Conservation (phyloP, 1,284 basidiomycete species). For the Apiotrichum domesticum region DNA sequence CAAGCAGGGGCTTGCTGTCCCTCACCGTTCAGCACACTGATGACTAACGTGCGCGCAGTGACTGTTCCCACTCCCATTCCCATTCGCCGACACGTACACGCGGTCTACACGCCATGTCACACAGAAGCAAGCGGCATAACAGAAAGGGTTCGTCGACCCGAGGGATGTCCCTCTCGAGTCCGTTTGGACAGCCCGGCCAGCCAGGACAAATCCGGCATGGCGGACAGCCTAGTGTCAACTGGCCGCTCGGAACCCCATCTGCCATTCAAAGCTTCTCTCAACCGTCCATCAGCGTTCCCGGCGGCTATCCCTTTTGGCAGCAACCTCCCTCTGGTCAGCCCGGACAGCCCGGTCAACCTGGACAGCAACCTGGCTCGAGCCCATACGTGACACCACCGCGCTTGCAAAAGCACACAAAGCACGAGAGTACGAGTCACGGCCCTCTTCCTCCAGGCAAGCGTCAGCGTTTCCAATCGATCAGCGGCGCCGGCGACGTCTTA, state of each 20-base stretch:
- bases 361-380: not conserved
- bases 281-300: constrained; percentile 3
- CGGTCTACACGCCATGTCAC: not conserved
- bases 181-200: constrained; percentile 1
- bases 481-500: not conserved
- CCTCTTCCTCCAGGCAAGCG: constrained; percentile 2
- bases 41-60: too few species aligned
- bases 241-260: not conserved
- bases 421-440: not conserved
- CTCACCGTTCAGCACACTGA: too few species aligned
- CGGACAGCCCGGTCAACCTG: not conserved
- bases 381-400: not conserved
- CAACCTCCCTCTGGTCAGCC: constrained; percentile 1
- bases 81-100: not conserved
- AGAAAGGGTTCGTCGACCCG: not conserved
- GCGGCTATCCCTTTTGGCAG: constrained; percentile 10
- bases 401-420: not conserved
- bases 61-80: too few species aligned
- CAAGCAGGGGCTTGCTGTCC: too few species aligned
- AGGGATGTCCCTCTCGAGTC: not conserved
- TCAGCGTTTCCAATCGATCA: not conserved
- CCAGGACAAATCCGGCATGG: not conserved
- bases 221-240: not conserved
- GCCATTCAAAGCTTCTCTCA: not conserved
- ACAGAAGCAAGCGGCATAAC: not conserved